Evolutionary conservation across 176 grass and related monocot species (phyloP).

Genomic region (Zoysia pacifica): DNA sequence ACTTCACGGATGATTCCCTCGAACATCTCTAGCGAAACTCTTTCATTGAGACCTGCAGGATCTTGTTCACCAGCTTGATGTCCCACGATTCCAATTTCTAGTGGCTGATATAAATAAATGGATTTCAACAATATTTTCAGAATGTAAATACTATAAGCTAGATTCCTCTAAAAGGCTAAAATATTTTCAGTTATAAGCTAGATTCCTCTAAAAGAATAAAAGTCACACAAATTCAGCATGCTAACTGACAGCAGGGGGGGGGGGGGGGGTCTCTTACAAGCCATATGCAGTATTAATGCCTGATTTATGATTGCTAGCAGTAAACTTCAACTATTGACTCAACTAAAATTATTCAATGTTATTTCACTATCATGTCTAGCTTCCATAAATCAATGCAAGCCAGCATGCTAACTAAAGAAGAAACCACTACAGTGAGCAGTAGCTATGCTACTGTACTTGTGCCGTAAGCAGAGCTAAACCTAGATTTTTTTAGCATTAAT

Average conservation of each 20-base stretch:
- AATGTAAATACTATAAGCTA: background rate
- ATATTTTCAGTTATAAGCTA: background rate
- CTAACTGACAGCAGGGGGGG: background rate
- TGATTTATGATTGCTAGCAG: background rate
- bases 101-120: conserved; percentile 60
- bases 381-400: background rate
- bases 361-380: background rate
- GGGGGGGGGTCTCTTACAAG: background rate
- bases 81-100: conserved; percentile 78
- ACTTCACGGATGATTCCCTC: conserved; percentile 90
- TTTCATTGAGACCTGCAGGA: conserved; percentile 39
- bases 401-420: conserved; percentile 13
- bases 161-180: background rate
- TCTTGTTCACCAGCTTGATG: conserved; percentile 55
- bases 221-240: conserved; percentile 7
- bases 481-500: conserved; percentile 1
- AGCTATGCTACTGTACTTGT: background rate
- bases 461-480: background rate
- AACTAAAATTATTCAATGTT: background rate
- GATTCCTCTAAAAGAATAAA: background rate
- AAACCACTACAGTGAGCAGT: conserved; percentile 1
- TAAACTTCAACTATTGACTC: background rate
- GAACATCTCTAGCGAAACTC: conserved; percentile 85
- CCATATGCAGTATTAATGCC: background rate
- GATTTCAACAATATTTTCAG: conserved; percentile 28